Evolutionary conservation across 225 moss, liverwort and hornwort genomes (phyloP).

Genomic region (Physcomitrium patens): DNA sequence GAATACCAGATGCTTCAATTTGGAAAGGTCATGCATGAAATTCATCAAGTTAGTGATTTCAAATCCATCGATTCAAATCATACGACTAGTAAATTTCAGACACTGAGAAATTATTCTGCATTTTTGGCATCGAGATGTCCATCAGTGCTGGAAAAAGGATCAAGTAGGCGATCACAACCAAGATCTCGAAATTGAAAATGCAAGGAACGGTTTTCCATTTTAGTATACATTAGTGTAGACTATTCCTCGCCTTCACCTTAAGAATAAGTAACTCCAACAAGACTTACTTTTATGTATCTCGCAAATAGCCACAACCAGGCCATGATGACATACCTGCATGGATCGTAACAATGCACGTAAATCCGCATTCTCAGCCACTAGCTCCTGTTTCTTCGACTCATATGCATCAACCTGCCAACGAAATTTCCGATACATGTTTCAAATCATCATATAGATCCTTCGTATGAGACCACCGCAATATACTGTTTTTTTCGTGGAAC

Average conservation of each 20-base stretch:
- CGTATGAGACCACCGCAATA: conserved; percentile 3
- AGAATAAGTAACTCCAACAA: conserved; percentile 16
- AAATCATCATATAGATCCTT: conserved; percentile 9
- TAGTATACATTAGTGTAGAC: conserved; percentile 7
- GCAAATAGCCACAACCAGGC: neutral
- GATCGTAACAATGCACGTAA: conserved; percentile 80
- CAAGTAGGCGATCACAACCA: conserved; percentile 18
- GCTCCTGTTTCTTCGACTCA: conserved; percentile 91
- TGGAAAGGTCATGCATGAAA: conserved; percentile 14
- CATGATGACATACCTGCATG: conserved; percentile 65
- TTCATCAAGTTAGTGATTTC: conserved; percentile 3
- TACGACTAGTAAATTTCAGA: neutral
- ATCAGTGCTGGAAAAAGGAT: conserved; percentile 6
- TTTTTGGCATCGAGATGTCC: conserved; percentile 3
- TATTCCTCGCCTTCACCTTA: neutral
- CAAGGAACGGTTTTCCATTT: neutral
- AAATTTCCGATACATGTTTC: conserved; percentile 15
- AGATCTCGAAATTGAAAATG: neutral
- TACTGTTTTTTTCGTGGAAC: neutral
- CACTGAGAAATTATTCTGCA: conserved; percentile 8
- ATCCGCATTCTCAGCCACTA: conserved; percentile 85
- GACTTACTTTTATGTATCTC: neutral
- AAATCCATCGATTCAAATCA: neutral
- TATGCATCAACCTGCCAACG: conserved; percentile 86
- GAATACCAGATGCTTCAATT: conserved; percentile 8